Evolutionary conservation across 2,329 filamentous ascomycete species (phyloP).

Genomic region (Bisporella sp.): DNA sequence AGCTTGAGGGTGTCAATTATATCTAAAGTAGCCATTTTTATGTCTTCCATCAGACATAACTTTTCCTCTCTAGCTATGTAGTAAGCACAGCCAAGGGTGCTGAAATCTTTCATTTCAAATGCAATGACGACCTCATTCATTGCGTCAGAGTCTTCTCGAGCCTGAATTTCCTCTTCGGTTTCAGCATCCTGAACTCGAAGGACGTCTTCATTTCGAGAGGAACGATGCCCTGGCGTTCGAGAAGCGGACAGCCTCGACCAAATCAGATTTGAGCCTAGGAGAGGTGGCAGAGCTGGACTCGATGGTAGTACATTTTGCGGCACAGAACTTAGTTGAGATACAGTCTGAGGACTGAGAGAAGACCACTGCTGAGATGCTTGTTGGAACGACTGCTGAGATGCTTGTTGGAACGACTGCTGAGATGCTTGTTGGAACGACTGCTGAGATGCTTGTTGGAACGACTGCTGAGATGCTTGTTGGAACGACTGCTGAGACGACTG

Average conservation of each 20-base stretch:
- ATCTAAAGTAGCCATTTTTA: slow-evolving; percentile 60
- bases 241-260: not conserved
- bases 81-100: slow-evolving; percentile 75
- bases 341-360: slow-evolving; percentile 3
- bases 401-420: too few relatives aligned
- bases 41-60: slow-evolving; percentile 72
- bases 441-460: too few relatives aligned
- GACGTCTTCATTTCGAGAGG: slow-evolving; percentile 9
- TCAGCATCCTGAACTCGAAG: slow-evolving; percentile 13
- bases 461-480: too few relatives aligned
- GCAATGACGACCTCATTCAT: slow-evolving; percentile 72
- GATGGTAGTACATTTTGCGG: slow-evolving; percentile 10
- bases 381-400: too few relatives aligned
- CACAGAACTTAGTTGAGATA: slow-evolving; percentile 14
- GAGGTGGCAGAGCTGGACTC: slow-evolving; percentile 12
- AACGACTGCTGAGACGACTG: too few relatives aligned
- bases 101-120: slow-evolving; percentile 64
- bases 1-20: slow-evolving; percentile 55
- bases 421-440: too few relatives aligned
- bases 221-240: slow-evolving; percentile 1
- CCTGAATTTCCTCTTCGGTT: slow-evolving; percentile 25
- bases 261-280: not conserved
- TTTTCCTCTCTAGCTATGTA: slow-evolving; percentile 65
- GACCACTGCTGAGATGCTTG: too few relatives aligned
- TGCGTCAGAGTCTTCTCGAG: slow-evolving; percentile 38